A percentile compares a stretch with the other conserved stretches of the same genome.
Evolutionary conservation across 139 green algal genomes (phyloP).

Genomic region (Chlorella sorokiniana): DNA sequence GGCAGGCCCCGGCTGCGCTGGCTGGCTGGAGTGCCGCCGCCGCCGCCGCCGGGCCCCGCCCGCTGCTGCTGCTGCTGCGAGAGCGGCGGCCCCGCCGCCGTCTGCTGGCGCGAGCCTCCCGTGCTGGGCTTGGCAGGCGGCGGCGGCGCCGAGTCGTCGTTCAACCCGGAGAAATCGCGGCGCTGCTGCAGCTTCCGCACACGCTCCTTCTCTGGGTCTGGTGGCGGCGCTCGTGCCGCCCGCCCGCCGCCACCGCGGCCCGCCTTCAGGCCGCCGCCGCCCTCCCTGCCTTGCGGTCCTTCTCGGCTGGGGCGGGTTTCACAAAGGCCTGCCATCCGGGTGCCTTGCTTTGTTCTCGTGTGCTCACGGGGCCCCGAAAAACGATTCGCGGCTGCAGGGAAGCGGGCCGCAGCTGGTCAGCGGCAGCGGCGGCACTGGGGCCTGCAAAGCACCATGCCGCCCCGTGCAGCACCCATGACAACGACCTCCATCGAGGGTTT

Average conservation of each 20-base stretch:
- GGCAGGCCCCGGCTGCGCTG: no score
- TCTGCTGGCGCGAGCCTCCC: neutral
- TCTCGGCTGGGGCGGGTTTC: neutral
- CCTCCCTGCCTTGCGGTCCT: neutral
- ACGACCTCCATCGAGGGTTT: neutral
- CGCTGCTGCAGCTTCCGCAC: slow-evolving; percentile 1
- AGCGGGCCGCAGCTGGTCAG: neutral
- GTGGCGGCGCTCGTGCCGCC: neutral
- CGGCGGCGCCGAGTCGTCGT: neutral
- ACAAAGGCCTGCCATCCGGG: slow-evolving; percentile 26
- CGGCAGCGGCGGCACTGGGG: neutral
- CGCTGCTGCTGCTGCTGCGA: neutral
- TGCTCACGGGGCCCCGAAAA: slow-evolving; percentile 38
- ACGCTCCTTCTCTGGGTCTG: neutral
- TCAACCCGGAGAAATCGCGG: slow-evolving; percentile 17
- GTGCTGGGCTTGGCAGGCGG: neutral
- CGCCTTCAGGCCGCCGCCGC: neutral
- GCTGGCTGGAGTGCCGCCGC: neutral
- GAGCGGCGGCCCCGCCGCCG: neutral
- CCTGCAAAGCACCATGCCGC: no score
- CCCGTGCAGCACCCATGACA: no score
- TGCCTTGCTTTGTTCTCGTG: slow-evolving; percentile 14
- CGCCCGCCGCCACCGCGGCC: neutral
- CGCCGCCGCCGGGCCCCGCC: neutral
- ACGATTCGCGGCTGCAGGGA: slow-evolving; percentile 26